phyloP scores from a whole-genome alignment of 2,329 filamentous ascomycete species.

The Stachybotrys echinatus region DNA sequence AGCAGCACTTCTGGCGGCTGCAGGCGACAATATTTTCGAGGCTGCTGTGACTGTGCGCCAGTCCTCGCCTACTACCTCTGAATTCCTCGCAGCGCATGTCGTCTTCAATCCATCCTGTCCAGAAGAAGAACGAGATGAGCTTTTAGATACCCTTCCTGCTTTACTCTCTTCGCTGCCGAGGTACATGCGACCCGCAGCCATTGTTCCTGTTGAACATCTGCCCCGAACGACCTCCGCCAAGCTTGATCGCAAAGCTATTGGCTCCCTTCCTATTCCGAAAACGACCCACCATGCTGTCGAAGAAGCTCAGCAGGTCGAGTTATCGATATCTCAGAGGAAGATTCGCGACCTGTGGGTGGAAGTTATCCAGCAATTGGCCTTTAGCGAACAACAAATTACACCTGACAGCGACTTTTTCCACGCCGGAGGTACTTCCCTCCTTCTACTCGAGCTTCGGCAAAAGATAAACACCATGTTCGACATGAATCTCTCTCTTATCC shows the following conservation, averaged over 20 bases:
- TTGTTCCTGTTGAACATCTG: conserved; percentile 18
- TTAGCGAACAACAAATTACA: conserved; percentile 10
- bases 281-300: not conserved
- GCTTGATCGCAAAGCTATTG: conserved; percentile 19
- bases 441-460: conserved; percentile 27
- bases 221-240: conserved; percentile 24
- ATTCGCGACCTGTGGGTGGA: conserved; percentile 9
- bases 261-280: conserved; percentile 13
- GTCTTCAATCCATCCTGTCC: not conserved
- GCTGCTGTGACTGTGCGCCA: not conserved
- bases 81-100: not conserved
- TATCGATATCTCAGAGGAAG: conserved; percentile 4
- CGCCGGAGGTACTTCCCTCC: conserved; percentile 35
- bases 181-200: conserved; percentile 24
- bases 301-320: not conserved
- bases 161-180: conserved; percentile 17
- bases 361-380: conserved; percentile 10
- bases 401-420: conserved; percentile 34
- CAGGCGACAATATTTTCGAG: not conserved
- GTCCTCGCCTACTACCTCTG: not conserved
- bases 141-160: conserved; percentile 4
- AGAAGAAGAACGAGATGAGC: not conserved
- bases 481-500: not conserved
- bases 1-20: conserved; percentile 11
- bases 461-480: not conserved